These are phyloP conservation scores for Dactylis glomerata DNA, from an alignment of 176 grass and related monocot genomes.

Conservation along the genomic window DNA sequence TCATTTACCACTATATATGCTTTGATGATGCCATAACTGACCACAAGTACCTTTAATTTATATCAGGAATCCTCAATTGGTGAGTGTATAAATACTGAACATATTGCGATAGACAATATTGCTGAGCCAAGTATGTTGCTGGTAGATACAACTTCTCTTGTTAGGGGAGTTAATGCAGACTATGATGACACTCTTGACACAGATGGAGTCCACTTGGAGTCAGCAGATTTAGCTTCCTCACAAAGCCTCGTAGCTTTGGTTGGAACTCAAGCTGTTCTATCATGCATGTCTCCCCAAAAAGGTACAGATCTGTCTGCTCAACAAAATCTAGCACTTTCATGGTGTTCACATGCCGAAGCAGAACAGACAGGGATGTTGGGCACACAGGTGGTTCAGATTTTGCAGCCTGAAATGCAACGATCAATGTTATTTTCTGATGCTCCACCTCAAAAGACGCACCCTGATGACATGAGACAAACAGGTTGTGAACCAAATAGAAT, in stretches of 20 bases:
- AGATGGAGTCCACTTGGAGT: neutral
- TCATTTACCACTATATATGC: neutral
- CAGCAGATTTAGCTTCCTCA: neutral
- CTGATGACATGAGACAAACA: constrained; percentile 5
- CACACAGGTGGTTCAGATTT: neutral
- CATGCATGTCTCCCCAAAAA: constrained; percentile 6
- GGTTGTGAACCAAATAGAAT: neutral
- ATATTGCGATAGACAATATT: constrained; percentile 9
- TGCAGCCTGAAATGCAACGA: constrained; percentile 12
- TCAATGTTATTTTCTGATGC: neutral
- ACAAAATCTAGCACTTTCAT: constrained; percentile 18
- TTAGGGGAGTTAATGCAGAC: neutral
- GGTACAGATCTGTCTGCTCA: neutral
- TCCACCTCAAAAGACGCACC: neutral
- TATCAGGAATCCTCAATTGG: constrained; percentile 24
- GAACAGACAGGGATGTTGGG: neutral
- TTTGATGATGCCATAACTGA: neutral
- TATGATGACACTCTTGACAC: neutral
- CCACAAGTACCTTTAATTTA: neutral
- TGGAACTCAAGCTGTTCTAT: constrained; percentile 5
- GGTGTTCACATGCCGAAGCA: constrained; percentile 9
- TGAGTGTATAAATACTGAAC: no score
- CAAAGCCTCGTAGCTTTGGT: neutral
- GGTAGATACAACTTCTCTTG: neutral
- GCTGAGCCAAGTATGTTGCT: neutral